These are phyloP conservation scores for Heliamphora exappendiculata DNA, from an alignment of 148 eudicot species.

Conservation along the genomic window DNA sequence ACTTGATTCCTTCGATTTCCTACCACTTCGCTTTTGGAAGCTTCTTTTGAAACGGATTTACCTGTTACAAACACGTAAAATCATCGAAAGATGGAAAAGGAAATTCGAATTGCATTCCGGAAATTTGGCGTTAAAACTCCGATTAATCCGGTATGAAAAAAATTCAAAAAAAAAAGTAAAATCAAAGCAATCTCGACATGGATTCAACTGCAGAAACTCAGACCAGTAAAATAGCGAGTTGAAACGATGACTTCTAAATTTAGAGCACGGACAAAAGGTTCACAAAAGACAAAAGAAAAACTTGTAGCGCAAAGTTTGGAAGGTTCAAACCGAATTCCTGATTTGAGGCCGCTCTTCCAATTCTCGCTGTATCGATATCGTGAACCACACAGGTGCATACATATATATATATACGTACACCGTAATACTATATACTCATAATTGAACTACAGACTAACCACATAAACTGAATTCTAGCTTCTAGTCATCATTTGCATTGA, in stretches of 20 bases:
- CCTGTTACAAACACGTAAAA: not conserved
- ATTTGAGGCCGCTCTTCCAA: not conserved
- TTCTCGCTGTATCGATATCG: not conserved
- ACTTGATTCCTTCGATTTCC: not conserved
- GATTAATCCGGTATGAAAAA: too few relatives aligned
- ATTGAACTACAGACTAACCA: too few relatives aligned
- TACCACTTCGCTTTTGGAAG: not conserved
- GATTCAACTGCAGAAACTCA: not conserved
- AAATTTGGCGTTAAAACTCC: too few relatives aligned
- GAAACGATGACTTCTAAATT: not conserved
- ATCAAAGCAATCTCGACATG: too few relatives aligned
- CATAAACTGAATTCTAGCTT: too few relatives aligned
- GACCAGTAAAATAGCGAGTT: not conserved
- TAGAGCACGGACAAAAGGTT: not conserved
- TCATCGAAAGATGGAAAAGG: not conserved
- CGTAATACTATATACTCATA: too few relatives aligned
- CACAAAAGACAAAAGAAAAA: not conserved
- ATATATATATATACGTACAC: not conserved
- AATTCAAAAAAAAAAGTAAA: too few relatives aligned
- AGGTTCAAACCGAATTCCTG: not conserved
- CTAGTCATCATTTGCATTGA: too few relatives aligned
- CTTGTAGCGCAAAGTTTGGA: conserved; percentile 1
- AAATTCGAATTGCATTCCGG: not conserved
- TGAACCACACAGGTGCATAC: not conserved
- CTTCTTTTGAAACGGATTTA: not conserved